A percentile compares a stretch with the other conserved stretches of the same genome.
Evolutionary conservation across 495 filamentous ascomycete genomes (phyloP).

Genomic region (Pyrenopolyporus hunteri): DNA sequence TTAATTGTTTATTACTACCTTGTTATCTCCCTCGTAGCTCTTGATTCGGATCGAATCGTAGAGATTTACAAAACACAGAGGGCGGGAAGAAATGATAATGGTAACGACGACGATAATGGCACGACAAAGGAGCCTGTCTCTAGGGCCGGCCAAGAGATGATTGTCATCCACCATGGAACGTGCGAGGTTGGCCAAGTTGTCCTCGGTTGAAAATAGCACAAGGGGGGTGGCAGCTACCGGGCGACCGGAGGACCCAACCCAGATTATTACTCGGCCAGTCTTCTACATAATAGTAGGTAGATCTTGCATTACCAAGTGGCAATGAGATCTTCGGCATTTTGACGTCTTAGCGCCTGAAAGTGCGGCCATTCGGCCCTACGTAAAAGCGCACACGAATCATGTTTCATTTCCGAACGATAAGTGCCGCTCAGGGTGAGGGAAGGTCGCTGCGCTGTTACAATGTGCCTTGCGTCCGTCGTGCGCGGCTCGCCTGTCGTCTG

Average conservation of each 20-base stretch:
- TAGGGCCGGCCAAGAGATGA: neutral
- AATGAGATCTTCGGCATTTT: constrained; percentile 41
- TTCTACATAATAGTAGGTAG: too few species aligned
- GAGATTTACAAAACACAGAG: too few species aligned
- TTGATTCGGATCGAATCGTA: too few species aligned
- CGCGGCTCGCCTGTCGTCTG: constrained; percentile 38
- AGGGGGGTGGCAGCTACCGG: constrained; percentile 34
- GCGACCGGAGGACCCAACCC: constrained; percentile 24
- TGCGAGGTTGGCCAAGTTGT: neutral
- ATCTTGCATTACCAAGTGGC: constrained; percentile 41
- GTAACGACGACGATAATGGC: too few species aligned
- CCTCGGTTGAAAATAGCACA: constrained; percentile 9
- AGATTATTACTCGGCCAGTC: constrained; percentile 22
- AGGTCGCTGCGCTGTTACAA: constrained; percentile 35
- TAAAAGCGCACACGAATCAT: constrained; percentile 35
- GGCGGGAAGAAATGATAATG: too few species aligned
- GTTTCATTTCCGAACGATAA: constrained; percentile 39
- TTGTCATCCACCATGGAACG: neutral
- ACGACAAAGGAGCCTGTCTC: too few species aligned
- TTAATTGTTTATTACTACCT: too few species aligned
- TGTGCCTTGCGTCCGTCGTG: constrained; percentile 39
- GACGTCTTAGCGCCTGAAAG: constrained; percentile 36
- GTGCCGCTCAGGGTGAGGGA: constrained; percentile 33
- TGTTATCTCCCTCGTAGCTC: too few species aligned
- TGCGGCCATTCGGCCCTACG: constrained; percentile 40